These are phyloP conservation scores for Candida dubliniensis DNA, from an alignment of 1,139 yeast genomes.

Conservation along the genomic window DNA sequence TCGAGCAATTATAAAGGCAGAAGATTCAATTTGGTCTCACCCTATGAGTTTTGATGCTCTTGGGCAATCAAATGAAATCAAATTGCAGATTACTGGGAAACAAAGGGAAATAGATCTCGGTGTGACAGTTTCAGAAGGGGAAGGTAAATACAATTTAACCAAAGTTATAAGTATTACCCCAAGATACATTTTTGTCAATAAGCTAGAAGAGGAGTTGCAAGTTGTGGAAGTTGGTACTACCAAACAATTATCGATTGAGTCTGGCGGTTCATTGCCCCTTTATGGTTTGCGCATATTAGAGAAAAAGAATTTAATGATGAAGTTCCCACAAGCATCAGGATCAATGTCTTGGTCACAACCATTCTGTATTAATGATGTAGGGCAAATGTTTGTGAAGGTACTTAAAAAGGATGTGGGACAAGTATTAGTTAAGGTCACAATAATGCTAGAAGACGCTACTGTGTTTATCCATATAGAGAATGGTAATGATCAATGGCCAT, in stretches of 20 bases:
- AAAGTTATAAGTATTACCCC: constrained; percentile 84
- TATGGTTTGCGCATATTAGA: constrained; percentile 55
- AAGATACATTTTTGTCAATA: constrained; percentile 72
- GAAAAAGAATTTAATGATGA: constrained; percentile 56
- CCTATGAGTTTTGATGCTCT: constrained; percentile 87
- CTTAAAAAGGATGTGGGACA: constrained; percentile 65
- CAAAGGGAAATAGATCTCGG: constrained; percentile 78
- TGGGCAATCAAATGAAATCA: constrained; percentile 75
- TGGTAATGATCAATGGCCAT: constrained; percentile 89
- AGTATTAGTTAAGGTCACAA: constrained; percentile 66
- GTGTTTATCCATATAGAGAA: constrained; percentile 72
- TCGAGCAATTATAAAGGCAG: constrained; percentile 68
- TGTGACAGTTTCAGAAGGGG: constrained; percentile 76
- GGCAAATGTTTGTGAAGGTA: constrained; percentile 74
- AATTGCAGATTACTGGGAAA: constrained; percentile 55
- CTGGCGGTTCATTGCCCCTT: constrained; percentile 59
- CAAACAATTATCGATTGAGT: constrained; percentile 41
- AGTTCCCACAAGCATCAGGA: constrained; percentile 58
- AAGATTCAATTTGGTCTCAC: constrained; percentile 72
- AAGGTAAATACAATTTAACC: constrained; percentile 75
- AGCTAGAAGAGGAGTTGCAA: constrained; percentile 54
- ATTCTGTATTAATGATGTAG: constrained; percentile 78
- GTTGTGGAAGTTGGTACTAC: constrained; percentile 72
- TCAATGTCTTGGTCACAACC: constrained; percentile 78
- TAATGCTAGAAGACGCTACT: constrained; percentile 76